These are phyloP conservation scores for Ophiocordyceps camponoti-floridani DNA, from an alignment of 2,329 filamentous ascomycete species.

Conservation along the genomic window DNA sequence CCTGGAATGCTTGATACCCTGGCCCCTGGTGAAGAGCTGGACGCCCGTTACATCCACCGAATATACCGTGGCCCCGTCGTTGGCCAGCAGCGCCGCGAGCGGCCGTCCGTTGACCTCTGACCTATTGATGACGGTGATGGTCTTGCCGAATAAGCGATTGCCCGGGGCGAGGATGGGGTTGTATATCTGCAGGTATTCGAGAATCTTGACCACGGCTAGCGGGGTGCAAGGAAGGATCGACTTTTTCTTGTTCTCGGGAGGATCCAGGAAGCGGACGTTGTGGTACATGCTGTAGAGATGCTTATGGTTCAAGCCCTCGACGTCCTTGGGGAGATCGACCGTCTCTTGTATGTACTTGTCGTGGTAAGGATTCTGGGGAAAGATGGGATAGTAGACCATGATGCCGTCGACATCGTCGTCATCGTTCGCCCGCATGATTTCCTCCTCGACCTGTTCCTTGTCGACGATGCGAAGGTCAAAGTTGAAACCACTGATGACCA, in stretches of 20 bases:
- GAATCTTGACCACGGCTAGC: constrained; percentile 87
- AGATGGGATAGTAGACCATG: constrained; percentile 98
- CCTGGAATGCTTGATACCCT: constrained; percentile 66
- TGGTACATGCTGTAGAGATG: constrained; percentile 99
- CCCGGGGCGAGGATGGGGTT: constrained; percentile 86
- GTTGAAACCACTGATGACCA: constrained; percentile 56
- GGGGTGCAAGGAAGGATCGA: constrained; percentile 91
- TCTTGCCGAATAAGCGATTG: constrained; percentile 83
- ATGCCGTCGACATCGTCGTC: constrained; percentile 68
- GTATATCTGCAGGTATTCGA: constrained; percentile 92
- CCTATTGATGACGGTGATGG: constrained; percentile 90
- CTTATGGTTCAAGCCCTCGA: constrained; percentile 83
- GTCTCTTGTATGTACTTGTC: constrained; percentile 95
- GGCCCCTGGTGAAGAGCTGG: constrained; percentile 79
- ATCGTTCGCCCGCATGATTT: constrained; percentile 67
- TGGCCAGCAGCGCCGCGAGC: constrained; percentile 79
- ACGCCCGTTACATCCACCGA: constrained; percentile 85
- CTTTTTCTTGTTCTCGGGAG: constrained; percentile 60
- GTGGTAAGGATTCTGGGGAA: constrained; percentile 58
- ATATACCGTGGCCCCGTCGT: constrained; percentile 91
- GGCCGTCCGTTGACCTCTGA: constrained; percentile 91
- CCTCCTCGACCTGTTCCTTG: constrained; percentile 80
- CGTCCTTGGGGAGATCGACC: constrained; percentile 77
- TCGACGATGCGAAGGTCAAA: constrained; percentile 73
- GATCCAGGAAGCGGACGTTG: constrained; percentile 87